phyloP scores from a whole-genome alignment of 1,284 basidiomycete genomes.

The Vanrija sp. region DNA sequence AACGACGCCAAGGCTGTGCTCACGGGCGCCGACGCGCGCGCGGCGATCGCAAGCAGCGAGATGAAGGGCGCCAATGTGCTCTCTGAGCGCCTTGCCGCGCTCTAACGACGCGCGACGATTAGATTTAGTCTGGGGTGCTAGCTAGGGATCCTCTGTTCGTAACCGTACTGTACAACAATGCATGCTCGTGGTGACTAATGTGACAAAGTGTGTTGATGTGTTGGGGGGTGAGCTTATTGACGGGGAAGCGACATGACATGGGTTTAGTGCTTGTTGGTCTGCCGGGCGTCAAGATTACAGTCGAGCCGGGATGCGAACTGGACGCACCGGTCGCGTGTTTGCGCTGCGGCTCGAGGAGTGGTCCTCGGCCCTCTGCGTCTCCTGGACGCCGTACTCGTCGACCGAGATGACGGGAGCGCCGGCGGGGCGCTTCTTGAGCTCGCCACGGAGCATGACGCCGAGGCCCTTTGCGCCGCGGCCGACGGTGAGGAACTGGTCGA shows the following conservation, averaged over 20 bases:
- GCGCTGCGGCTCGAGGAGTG: neutral
- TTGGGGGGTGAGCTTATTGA: no score
- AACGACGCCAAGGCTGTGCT: constrained; percentile 60
- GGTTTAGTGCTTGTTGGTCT: no score
- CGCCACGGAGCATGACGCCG: constrained; percentile 45
- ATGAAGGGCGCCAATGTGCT: constrained; percentile 46
- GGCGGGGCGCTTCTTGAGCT: constrained; percentile 32
- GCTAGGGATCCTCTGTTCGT: neutral
- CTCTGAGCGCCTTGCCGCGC: constrained; percentile 35
- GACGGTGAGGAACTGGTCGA: constrained; percentile 40
- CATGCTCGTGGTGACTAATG: neutral
- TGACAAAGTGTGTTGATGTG: neutral
- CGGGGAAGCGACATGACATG: no score
- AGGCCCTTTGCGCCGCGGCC: constrained; percentile 46
- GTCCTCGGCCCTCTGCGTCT: constrained; percentile 1
- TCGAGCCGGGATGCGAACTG: no score
- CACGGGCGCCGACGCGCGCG: constrained; percentile 48
- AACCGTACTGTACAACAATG: constrained; percentile 7
- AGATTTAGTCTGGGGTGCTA: neutral
- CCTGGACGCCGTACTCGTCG: constrained; percentile 38
- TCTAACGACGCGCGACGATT: constrained; percentile 21
- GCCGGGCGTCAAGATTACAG: no score
- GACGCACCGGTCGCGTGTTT: no score
- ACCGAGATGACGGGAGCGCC: constrained; percentile 30
- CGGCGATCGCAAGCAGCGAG: constrained; percentile 32